Evolutionary conservation across 495 filamentous ascomycete genomes (phyloP), one percentile per base, ranked within the genome.

Genomic region (Aspergillus nidulans): DNA sequence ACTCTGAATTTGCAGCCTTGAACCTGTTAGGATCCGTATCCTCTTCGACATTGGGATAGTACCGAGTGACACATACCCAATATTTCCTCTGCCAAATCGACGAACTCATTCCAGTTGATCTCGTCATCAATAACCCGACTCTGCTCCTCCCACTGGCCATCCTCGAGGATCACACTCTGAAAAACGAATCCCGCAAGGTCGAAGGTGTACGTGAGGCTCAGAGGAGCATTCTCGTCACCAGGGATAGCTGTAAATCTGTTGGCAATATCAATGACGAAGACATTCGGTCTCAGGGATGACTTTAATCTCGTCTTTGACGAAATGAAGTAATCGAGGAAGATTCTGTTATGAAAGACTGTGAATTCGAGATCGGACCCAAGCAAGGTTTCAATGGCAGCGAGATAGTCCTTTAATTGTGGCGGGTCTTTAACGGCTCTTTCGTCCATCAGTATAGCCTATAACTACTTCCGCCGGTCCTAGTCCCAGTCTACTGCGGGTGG

Each of bases 311-410:
- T 30, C 15, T 1, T 23, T 25, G 72, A 70, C 19, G 69, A 45
- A n/a, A 62, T 64, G 32, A 53, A 78, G 59, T 74, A 77, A 61
- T 79, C 74, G 28, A 76, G 60, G 48, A 78, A 76, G 60, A 63
- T 69, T 6, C 74, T 75, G 40, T 65, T 72, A 45, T 59, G 44
- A 57, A 77, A 66, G n/a, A 59, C 39, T 13, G 77, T 78, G 46
- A 53, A 73, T 55, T 78, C 71, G 6, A 80, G 69, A 36, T 59
- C 42, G 12, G 64, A 40, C 2, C 16, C 21, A 8, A 42, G 26
- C 6, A 71, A 56, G 10, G 47, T 61, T 1, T 61, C 41, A 6
- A 58, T 25, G 23, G 61, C 55, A 1, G 59, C 50, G 46, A 57
- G 36, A 28, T 63, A 49, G 39, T 56, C 55, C 30, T 56, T 52